A percentile compares a stretch with the other conserved stretches of the same genome.
phyloP scores from a whole-genome alignment of 2,329 filamentous ascomycete species.

The Fusarium mangiferae region DNA sequence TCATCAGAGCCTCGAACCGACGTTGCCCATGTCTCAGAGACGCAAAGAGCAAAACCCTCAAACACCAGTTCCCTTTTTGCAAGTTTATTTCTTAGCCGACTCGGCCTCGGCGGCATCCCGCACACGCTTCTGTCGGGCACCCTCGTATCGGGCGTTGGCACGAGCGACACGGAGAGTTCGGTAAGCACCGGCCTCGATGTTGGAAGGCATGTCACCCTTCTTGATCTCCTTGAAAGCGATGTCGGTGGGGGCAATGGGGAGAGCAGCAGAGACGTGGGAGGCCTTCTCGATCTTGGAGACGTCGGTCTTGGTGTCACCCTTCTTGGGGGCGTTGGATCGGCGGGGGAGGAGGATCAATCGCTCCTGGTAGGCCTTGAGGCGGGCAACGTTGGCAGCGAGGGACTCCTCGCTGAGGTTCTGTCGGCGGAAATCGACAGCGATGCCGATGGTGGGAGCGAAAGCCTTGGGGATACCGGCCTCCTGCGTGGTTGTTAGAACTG shows the following conservation, averaged over 20 bases:
- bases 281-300: slow-evolving; percentile 71
- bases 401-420: slow-evolving; percentile 97
- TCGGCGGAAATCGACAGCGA: slow-evolving; percentile 95
- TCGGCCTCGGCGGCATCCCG: slow-evolving; percentile 89
- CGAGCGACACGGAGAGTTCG: slow-evolving; percentile 84
- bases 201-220: slow-evolving; percentile 82
- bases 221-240: slow-evolving; percentile 78
- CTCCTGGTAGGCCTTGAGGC: slow-evolving; percentile 97
- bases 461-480: slow-evolving; percentile 96
- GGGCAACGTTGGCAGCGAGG: slow-evolving; percentile 92
- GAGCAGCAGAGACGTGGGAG: slow-evolving; percentile 57
- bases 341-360: slow-evolving; percentile 98
- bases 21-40: slow-evolving; percentile 53
- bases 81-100: slow-evolving; percentile 83
- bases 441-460: slow-evolving; percentile 95
- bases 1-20: slow-evolving; percentile 52
- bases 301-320: slow-evolving; percentile 90
- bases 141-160: slow-evolving; percentile 82
- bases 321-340: slow-evolving; percentile 93
- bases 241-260: slow-evolving; percentile 79
- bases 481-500: slow-evolving; percentile 62
- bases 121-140: slow-evolving; percentile 91
- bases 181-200: slow-evolving; percentile 86
- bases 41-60: slow-evolving; percentile 56
- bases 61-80: slow-evolving; percentile 55